Evolutionary conservation across 306 rosid species (phyloP).

Genomic region (Acacia acuminata): DNA sequence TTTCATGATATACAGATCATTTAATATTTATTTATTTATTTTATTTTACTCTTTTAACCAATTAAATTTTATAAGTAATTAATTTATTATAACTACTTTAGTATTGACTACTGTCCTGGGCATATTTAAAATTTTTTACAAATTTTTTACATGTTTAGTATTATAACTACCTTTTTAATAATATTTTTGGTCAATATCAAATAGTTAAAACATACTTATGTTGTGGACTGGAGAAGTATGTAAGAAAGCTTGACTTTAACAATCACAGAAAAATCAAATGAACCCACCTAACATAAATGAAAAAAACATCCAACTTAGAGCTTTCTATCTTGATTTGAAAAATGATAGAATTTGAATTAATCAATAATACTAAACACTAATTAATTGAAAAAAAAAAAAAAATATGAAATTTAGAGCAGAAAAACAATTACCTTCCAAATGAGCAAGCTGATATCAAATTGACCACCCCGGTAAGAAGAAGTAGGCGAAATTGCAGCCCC

Average conservation of each 20-base stretch:
- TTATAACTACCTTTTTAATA: background rate
- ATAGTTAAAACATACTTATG: background rate
- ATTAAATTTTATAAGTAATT: background rate
- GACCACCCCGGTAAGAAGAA: conserved; percentile 66
- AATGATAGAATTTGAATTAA: background rate
- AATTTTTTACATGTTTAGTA: background rate
- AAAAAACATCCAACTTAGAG: no score
- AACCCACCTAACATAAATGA: background rate
- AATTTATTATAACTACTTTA: background rate
- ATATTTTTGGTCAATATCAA: background rate
- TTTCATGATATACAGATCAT: no score
- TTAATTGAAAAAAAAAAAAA: background rate
- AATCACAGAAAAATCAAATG: background rate
- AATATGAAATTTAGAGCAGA: background rate
- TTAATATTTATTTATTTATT: no score
- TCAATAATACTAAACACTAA: background rate
- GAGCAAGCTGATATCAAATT: conserved; percentile 72
- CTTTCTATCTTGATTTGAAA: background rate
- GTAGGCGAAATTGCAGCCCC: conserved; percentile 83
- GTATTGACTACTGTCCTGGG: background rate
- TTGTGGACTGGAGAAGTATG: background rate
- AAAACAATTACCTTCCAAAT: conserved; percentile 75
- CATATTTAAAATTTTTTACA: background rate
- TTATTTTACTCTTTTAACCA: no score
- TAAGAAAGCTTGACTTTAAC: conserved; percentile 41